phyloP scores from a whole-genome alignment of 164 flowering plant species.

The Vitis rupestris region DNA sequence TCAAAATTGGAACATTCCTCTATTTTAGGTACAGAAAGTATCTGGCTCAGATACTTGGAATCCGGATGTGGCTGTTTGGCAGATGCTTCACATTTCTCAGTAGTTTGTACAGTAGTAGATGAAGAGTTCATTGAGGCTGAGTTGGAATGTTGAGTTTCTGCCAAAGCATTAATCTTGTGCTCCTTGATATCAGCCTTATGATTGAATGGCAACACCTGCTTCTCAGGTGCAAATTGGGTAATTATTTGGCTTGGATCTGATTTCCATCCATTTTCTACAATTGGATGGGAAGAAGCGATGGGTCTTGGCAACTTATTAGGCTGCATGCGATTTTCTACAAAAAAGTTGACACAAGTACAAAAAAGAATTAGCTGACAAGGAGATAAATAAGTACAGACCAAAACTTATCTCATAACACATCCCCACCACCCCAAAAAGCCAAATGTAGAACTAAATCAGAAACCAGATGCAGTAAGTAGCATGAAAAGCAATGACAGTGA shows the following conservation, averaged over 20 bases:
- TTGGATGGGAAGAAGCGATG: constrained; percentile 1
- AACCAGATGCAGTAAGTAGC: too few relatives aligned
- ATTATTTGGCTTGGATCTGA: constrained; percentile 11
- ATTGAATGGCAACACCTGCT: constrained; percentile 3
- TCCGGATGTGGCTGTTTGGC: constrained; percentile 24
- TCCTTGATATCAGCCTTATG: constrained; percentile 9
- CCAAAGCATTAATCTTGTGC: constrained; percentile 15
- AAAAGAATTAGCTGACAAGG: background rate
- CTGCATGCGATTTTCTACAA: constrained; percentile 12
- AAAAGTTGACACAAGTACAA: constrained; percentile 5
- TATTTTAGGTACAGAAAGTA: constrained; percentile 22
- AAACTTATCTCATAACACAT: background rate
- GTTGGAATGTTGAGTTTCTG: background rate
- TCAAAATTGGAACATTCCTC: constrained; percentile 12
- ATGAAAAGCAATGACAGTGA: too few relatives aligned
- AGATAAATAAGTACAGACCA: background rate
- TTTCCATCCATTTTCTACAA: constrained; percentile 18
- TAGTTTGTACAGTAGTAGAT: background rate
- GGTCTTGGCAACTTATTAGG: constrained; percentile 18
- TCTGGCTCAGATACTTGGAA: constrained; percentile 15
- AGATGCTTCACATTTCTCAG: constrained; percentile 12
- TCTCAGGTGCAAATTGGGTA: background rate
- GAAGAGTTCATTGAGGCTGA: constrained; percentile 1
- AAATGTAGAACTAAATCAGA: too few relatives aligned
- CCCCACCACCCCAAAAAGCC: background rate